Percentiles rank a stretch among this genome's conserved stretches.
Conservation (phyloP, 2,329 filamentous ascomycete genomes). For the Fusarium sp. region DNA sequence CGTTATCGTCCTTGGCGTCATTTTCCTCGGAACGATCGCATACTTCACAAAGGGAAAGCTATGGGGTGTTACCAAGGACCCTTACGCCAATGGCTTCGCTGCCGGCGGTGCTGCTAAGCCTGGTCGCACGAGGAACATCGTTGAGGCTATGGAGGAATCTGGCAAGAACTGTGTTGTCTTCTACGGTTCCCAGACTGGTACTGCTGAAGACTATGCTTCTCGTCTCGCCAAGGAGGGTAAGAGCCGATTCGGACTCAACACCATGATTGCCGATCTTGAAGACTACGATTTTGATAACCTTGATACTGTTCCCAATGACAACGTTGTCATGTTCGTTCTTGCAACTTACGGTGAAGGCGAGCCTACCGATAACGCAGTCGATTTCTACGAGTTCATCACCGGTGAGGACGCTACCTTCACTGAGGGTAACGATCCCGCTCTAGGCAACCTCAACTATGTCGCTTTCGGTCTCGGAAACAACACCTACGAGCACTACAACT, state of each 20-base stretch:
- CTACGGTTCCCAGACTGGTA: constrained; percentile 98
- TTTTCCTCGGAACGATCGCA: constrained; percentile 87
- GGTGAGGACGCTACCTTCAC: constrained; percentile 86
- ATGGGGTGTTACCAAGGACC: constrained; percentile 90
- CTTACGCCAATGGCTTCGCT: constrained; percentile 82
- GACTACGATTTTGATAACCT: constrained; percentile 98
- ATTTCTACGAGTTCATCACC: constrained; percentile 97
- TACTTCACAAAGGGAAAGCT: constrained; percentile 98
- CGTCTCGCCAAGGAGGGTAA: constrained; percentile 97
- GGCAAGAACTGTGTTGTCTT: constrained; percentile 98
- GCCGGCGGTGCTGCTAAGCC: constrained; percentile 78
- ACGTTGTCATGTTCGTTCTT: constrained; percentile 93
- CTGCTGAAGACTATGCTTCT: constrained; percentile 97
- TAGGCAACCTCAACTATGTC: constrained; percentile 90
- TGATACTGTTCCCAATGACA: constrained; percentile 88
- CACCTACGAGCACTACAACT: constrained; percentile 99
- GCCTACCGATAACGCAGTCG: constrained; percentile 97
- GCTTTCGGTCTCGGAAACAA: constrained; percentile 98
- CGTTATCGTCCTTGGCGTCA: constrained; percentile 86
- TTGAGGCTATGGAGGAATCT: constrained; percentile 95
- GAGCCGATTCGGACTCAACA: constrained; percentile 94
- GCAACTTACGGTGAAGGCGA: constrained; percentile 99
- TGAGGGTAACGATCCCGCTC: constrained; percentile 76
- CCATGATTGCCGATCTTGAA: constrained; percentile 97
- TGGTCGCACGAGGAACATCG: constrained; percentile 88